These are phyloP conservation scores for Trichoderma hamatum DNA, from an alignment of 2,329 filamentous ascomycete genomes.

Conservation along the genomic window DNA sequence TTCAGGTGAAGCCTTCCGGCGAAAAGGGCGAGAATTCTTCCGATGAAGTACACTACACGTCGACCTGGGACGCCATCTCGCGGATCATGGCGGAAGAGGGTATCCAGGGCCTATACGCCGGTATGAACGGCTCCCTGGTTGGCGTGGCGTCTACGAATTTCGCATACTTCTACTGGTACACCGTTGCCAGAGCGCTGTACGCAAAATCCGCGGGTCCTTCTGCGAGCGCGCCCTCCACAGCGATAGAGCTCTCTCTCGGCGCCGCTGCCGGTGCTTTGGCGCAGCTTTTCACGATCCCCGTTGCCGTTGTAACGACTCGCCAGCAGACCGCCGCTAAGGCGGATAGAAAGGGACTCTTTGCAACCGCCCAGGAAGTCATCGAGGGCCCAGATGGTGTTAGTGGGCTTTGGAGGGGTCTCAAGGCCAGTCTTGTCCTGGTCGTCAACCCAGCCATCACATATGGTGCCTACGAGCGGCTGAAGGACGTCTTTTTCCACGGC, in stretches of 20 bases:
- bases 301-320: constrained; percentile 91
- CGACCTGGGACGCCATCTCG: constrained; percentile 83
- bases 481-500: constrained; percentile 74
- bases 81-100: constrained; percentile 85
- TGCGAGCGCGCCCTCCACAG: constrained; percentile 67
- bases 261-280: constrained; percentile 87
- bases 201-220: constrained; percentile 58
- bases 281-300: constrained; percentile 94
- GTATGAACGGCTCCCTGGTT: constrained; percentile 81
- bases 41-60: constrained; percentile 69
- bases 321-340: constrained; percentile 89
- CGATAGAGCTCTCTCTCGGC: constrained; percentile 80
- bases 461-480: constrained; percentile 89
- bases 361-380: constrained; percentile 86
- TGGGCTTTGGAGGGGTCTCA: constrained; percentile 92
- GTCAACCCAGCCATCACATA: constrained; percentile 98
- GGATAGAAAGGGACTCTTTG: constrained; percentile 83
- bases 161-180: constrained; percentile 99
- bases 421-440: constrained; percentile 92
- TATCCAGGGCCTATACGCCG: constrained; percentile 79
- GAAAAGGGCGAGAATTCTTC: constrained; percentile 38
- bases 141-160: constrained; percentile 98
- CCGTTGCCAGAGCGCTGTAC: constrained; percentile 81
- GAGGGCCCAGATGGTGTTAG: constrained; percentile 85
- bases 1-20: constrained; percentile 73